Evolutionary conservation across 768 basidiomycete genomes (phyloP).

Genomic region (Chalciporus sphaerocephalus): DNA sequence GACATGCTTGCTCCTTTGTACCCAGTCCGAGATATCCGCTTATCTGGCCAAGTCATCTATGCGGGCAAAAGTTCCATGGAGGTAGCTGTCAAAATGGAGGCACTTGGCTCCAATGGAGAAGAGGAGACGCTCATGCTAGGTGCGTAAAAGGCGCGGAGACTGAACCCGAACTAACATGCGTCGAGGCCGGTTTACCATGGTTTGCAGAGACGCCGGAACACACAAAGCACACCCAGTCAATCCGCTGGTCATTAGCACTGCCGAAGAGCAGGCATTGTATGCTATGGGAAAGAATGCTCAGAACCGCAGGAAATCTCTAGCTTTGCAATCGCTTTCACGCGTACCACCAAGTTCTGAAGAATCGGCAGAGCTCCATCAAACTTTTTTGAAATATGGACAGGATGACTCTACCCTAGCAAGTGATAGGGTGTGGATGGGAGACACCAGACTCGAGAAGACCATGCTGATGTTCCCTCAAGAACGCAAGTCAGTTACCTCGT

Average conservation of each 20-base stretch:
- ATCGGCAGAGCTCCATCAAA: slow-evolving; percentile 61
- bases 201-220: slow-evolving; percentile 68
- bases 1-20: slow-evolving; percentile 62
- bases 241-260: slow-evolving; percentile 51
- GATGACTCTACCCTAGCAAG: slow-evolving; percentile 23
- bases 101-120: slow-evolving; percentile 40
- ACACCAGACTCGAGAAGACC: slow-evolving; percentile 63
- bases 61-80: slow-evolving; percentile 78
- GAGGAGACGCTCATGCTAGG: slow-evolving; percentile 64
- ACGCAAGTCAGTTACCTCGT: slow-evolving; percentile 55
- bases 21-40: slow-evolving; percentile 60
- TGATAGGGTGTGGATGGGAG: slow-evolving; percentile 69
- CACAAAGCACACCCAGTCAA: slow-evolving; percentile 63
- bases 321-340: slow-evolving; percentile 57
- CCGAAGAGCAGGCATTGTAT: slow-evolving; percentile 60
- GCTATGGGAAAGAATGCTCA: slow-evolving; percentile 68
- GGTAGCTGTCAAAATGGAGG: slow-evolving; percentile 83
- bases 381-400: slow-evolving; percentile 59
- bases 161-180: background rate
- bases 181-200: slow-evolving; percentile 88
- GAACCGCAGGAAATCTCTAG: slow-evolving; percentile 47
- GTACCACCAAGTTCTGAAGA: slow-evolving; percentile 73
- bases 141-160: slow-evolving; percentile 24
- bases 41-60: slow-evolving; percentile 79
- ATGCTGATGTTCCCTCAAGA: slow-evolving; percentile 86